Base-by-base conservation (phyloP, 352 stramenopile species). In the Pythium guiyangense region DNA sequence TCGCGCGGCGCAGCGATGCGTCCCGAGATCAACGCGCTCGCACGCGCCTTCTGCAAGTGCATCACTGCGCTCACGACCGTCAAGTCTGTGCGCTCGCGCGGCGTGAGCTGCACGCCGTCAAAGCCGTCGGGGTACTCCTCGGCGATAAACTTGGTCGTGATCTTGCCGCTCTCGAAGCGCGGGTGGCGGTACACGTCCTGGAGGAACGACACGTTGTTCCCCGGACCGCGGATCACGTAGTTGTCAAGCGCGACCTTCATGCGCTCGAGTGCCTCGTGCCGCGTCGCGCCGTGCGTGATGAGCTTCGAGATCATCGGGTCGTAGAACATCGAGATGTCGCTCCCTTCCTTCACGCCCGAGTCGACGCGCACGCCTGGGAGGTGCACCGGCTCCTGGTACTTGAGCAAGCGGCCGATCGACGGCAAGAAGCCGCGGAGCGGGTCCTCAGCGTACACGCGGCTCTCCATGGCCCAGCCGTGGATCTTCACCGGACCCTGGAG, bases 301-400 rank as follows among this genome's bases (percentile, higher is more conserved):
- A 98, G 77, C 69, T 98, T 99, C 34, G 84, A 97, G 63, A 99
- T 97, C 84, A 99, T 98, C 0, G 96, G 95, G 70, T 98, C 96
- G 66, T 98, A 98, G 59, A 96, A 96, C 64, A 98, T 97, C 26
- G 79, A 92, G 50, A 99, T 97, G 46, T 97, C 86, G 48, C 83
- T 86, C 50, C 96, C 96, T 69, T 97, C 81, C 4, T 69, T 81
- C 44, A 98, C 90, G 47, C 95, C 96, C 8, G 89, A 90, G 72
- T 99, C 96, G 27, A 98, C 74, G 37, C 96, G 87, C 26, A 97
- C 80, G 42, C 79, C 83, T 0, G 69, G 71, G 12, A 86, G 64
- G 49, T 81, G 58, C 39, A 66, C 70, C 10, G 96, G 96, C 67
- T 99, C 91, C 11, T 86, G 62, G 69, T 98, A 99, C 52, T 86